phyloP scores from a whole-genome alignment of 495 filamentous ascomycete genomes.

The Aspergillus sclerotiicarbonarius region DNA sequence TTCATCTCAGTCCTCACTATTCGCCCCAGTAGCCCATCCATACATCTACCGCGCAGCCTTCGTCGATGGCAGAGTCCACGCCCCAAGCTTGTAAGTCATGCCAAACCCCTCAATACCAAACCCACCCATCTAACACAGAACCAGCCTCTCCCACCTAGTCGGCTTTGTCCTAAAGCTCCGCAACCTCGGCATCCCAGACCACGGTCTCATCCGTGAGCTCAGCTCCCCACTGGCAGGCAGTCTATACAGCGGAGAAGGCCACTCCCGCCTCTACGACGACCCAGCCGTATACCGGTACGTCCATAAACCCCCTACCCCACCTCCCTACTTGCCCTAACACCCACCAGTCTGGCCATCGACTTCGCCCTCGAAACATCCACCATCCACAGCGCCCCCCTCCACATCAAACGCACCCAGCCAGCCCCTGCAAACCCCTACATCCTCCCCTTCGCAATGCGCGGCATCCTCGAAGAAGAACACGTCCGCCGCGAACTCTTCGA shows the following conservation, averaged over 20 bases:
- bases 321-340: conserved; percentile 16
- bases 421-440: conserved; percentile 75
- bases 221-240: conserved; percentile 86
- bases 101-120: not conserved
- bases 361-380: conserved; percentile 82
- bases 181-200: conserved; percentile 87
- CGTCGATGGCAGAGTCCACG: conserved; percentile 88
- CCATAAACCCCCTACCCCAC: not conserved
- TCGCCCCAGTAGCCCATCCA: conserved; percentile 78
- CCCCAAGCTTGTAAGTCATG: conserved; percentile 74
- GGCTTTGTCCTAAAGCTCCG: conserved; percentile 91
- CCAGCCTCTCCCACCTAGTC: conserved; percentile 78
- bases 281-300: conserved; percentile 79
- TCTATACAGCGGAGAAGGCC: conserved; percentile 87
- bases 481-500: conserved; percentile 73
- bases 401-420: conserved; percentile 49
- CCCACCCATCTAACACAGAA: conserved; percentile 6
- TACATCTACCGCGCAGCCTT: conserved; percentile 93
- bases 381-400: conserved; percentile 51
- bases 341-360: conserved; percentile 68
- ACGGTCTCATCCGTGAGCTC: conserved; percentile 89
- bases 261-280: conserved; percentile 91
- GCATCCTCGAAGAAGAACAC: conserved; percentile 86
- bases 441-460: conserved; percentile 91
- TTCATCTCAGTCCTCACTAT: conserved; percentile 70